These are phyloP conservation scores for Emericellopsis atlantica DNA, from an alignment of 2,329 filamentous ascomycete genomes.

Conservation along the genomic window DNA sequence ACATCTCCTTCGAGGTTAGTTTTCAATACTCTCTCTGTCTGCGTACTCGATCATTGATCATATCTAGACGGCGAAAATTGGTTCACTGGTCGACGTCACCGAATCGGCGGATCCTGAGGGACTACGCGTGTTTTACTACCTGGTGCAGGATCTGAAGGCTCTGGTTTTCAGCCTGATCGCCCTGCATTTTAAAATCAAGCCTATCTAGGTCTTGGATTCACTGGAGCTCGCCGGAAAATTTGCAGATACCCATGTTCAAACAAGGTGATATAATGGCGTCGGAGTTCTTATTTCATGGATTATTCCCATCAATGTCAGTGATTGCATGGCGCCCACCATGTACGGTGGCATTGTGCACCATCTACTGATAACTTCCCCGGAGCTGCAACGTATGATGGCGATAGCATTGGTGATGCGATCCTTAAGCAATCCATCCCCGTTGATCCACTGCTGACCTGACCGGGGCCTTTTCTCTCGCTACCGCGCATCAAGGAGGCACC, in stretches of 20 bases:
- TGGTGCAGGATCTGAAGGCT: constrained; percentile 94
- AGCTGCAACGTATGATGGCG: too few species aligned
- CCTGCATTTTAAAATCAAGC: constrained; percentile 93
- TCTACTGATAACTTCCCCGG: too few species aligned
- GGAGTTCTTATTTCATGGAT: too few species aligned
- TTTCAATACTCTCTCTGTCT: neutral
- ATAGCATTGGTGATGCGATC: too few species aligned
- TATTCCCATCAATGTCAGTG: too few species aligned
- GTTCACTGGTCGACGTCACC: constrained; percentile 89
- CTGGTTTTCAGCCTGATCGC: constrained; percentile 93
- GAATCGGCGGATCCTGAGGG: constrained; percentile 95
- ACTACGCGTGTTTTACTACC: constrained; percentile 93
- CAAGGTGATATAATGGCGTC: too few species aligned
- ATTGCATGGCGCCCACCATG: too few species aligned
- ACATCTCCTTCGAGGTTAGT: constrained; percentile 90
- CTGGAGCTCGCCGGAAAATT: constrained; percentile 4
- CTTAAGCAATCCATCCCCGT: too few species aligned
- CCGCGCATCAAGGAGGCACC: too few species aligned
- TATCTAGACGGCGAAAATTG: constrained; percentile 86
- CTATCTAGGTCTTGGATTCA: constrained; percentile 34
- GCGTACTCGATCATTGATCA: neutral
- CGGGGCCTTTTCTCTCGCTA: too few species aligned
- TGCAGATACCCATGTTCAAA: neutral
- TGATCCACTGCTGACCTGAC: too few species aligned
- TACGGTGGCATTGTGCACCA: too few species aligned